Base-by-base conservation (phyloP, 805 yeast species). In the Kazachstania bromeliacearum region DNA sequence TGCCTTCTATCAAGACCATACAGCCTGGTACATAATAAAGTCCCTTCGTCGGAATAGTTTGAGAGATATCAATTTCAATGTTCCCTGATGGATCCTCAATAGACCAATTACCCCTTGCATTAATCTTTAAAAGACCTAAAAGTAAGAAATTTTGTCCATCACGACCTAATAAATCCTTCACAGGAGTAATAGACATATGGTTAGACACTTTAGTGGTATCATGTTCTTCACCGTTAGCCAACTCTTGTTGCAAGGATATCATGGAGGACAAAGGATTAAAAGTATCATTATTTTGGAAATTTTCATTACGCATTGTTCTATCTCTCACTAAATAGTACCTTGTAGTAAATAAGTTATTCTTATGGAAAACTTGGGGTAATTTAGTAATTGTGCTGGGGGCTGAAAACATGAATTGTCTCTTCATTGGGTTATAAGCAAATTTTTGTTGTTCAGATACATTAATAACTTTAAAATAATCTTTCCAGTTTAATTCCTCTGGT, bases 121-220 rank as follows among this genome's bases (percentile, higher is more conserved):
- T 76, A 39, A 68, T 67, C 2, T 78, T 67, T 8, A 92, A 57
- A 39, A 87, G 62, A 0, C 98, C 99, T 49, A 88, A 75, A 2
- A 92, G 53, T 6, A 82, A 62, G 52, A 92, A 92, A 38, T 74
- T 68, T 36, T 73, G 67, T 4, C 89, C 89, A 48, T 81, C 82
- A 37, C 95, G 64, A 21, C 98, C 99, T 20, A 92, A 56, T 40
- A 92, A 63, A 55, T 88, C 88, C 50, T 88, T 88, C 36, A 92
- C 77, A 27, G 75, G 66, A 0, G 95, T 83, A 31, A 89, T 64
- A 3, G 70, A 44, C 50, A 55, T 48, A n/a, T 43, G 38, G 14
- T 33, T 36, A 6, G 43, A 35, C 39, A 47, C 18, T 35, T n/a
- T 14, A 10, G 40, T 2, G 23, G 31, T 30, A 25, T 20, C 31